Evolutionary conservation across 108 stramenopile species (phyloP).

Genomic region (Skeletonema tropicum): DNA sequence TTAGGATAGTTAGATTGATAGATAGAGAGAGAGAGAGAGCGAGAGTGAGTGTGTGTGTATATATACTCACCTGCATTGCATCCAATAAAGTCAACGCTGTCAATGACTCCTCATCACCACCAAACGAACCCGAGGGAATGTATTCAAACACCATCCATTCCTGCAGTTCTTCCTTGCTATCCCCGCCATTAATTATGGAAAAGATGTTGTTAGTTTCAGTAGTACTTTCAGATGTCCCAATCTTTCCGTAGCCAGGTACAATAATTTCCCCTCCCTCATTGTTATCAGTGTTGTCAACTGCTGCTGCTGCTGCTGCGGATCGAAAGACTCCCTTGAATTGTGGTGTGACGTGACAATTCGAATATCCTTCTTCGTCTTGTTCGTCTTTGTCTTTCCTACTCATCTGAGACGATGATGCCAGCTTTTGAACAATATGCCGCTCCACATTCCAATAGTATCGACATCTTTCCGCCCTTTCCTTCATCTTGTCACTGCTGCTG

Average conservation of each 20-base stretch:
- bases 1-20: too few species aligned
- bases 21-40: too few species aligned
- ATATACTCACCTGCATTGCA: slow-evolving; percentile 52
- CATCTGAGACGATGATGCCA: slow-evolving; percentile 24
- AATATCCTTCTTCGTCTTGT: not conserved
- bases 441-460: slow-evolving; percentile 76
- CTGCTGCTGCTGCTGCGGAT: not conserved
- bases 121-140: slow-evolving; percentile 20
- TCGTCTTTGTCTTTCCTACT: slow-evolving; percentile 8
- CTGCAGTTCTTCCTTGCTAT: slow-evolving; percentile 6
- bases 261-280: not conserved
- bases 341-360: slow-evolving; percentile 25
- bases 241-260: slow-evolving; percentile 18
- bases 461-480: slow-evolving; percentile 53
- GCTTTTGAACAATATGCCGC: slow-evolving; percentile 65
- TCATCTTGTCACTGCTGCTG: not conserved
- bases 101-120: slow-evolving; percentile 5
- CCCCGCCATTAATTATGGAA: not conserved
- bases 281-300: slow-evolving; percentile 23
- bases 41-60: too few species aligned
- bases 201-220: not conserved
- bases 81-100: slow-evolving; percentile 58
- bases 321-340: slow-evolving; percentile 30
- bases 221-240: not conserved
- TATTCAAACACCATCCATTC: slow-evolving; percentile 80